Evolutionary conservation across 2,329 filamentous ascomycete genomes (phyloP).

Genomic region (Magnaporthiopsis rhizophila): DNA sequence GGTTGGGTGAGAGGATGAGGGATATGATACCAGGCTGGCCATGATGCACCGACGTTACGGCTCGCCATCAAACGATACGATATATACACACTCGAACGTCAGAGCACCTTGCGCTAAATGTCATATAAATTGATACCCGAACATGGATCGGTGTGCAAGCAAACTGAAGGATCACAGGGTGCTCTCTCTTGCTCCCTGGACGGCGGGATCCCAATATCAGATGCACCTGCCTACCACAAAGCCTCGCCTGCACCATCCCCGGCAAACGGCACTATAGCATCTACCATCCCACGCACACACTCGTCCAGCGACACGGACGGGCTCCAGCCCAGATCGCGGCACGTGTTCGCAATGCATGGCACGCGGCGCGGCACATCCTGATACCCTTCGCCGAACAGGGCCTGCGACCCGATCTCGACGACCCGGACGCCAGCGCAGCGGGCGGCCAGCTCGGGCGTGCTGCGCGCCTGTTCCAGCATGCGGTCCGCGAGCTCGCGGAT

Average conservation of each 20-base stretch:
- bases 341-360: neutral
- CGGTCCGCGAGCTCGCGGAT: neutral
- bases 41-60: neutral
- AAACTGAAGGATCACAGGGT: too few relatives aligned
- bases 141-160: too few relatives aligned
- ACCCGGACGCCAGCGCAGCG: neutral
- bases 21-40: neutral
- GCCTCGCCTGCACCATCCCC: neutral
- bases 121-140: too few relatives aligned
- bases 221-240: neutral
- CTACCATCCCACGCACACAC: neutral
- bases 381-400: neutral
- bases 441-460: neutral
- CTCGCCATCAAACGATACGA: neutral
- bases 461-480: neutral
- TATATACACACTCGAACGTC: neutral
- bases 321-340: neutral
- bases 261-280: neutral
- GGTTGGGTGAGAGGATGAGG: neutral
- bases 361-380: neutral
- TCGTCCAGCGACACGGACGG: neutral
- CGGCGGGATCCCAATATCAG: too few relatives aligned
- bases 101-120: too few relatives aligned
- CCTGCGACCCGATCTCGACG: neutral
- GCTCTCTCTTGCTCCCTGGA: too few relatives aligned